Conservation (phyloP, 257 asterid genomes). For the Petunia axillaris region DNA sequence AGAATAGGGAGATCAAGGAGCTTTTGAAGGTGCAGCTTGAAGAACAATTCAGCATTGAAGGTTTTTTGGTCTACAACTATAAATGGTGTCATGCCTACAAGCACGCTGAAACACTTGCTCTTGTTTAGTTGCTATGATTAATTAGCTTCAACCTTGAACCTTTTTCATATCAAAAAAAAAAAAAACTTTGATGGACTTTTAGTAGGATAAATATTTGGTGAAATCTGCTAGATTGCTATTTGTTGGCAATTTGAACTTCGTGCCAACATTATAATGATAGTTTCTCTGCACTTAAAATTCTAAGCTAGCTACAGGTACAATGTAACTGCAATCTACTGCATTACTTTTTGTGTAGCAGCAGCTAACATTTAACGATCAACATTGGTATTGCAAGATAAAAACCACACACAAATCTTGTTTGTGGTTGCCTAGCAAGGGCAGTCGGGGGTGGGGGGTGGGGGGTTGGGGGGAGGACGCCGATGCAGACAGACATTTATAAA, state of each 20-base stretch:
- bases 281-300: not conserved
- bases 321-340: not conserved
- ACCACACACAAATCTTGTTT: not conserved
- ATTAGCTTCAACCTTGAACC: not conserved
- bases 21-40: not conserved
- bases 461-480: not conserved
- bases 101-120: not conserved
- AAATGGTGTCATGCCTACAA: conserved; percentile 12
- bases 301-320: not conserved
- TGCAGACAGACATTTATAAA: no score
- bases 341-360: not conserved
- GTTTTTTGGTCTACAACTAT: not conserved
- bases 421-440: no score
- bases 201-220: not conserved
- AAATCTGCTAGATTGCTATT: not conserved
- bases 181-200: not conserved
- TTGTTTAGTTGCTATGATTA: not conserved
- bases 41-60: not conserved
- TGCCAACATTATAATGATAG: not conserved
- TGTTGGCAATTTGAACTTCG: not conserved
- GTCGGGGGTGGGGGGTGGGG: no score
- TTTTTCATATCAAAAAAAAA: not conserved
- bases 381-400: not conserved
- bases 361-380: no score
- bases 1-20: not conserved